Conservation (phyloP, 129 eudicot genomes). For the Kitagawia praeruptora region DNA sequence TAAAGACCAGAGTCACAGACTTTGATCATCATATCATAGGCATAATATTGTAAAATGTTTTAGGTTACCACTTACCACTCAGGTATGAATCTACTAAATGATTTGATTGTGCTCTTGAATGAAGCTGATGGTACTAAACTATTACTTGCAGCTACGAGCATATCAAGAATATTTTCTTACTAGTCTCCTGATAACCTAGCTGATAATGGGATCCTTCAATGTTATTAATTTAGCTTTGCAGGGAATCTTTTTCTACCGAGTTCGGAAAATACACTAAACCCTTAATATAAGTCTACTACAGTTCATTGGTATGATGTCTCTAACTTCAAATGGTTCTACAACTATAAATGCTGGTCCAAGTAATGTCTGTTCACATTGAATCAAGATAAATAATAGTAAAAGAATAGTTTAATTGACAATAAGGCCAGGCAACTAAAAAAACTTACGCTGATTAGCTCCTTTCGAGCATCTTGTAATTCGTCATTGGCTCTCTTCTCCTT, state of each 20-base stretch:
- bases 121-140: background rate
- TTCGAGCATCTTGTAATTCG: conserved; percentile 70
- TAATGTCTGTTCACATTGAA: background rate
- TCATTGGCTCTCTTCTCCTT: conserved; percentile 43
- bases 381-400: background rate
- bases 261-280: background rate
- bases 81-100: background rate
- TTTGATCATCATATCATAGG: background rate
- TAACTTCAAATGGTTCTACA: background rate
- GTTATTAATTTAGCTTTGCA: background rate
- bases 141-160: background rate
- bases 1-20: background rate
- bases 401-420: background rate
- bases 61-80: background rate
- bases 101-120: background rate
- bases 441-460: conserved; percentile 45
- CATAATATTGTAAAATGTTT: no score
- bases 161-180: background rate
- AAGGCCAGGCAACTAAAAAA: background rate
- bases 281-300: background rate
- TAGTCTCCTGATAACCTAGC: background rate
- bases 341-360: background rate
- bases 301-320: background rate
- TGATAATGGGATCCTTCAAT: background rate
- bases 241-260: background rate